Percentiles rank a stretch among this genome's conserved stretches.
Conservation (phyloP, 2,329 filamentous ascomycete species). For the Pseudogymnoascus destructans region DNA sequence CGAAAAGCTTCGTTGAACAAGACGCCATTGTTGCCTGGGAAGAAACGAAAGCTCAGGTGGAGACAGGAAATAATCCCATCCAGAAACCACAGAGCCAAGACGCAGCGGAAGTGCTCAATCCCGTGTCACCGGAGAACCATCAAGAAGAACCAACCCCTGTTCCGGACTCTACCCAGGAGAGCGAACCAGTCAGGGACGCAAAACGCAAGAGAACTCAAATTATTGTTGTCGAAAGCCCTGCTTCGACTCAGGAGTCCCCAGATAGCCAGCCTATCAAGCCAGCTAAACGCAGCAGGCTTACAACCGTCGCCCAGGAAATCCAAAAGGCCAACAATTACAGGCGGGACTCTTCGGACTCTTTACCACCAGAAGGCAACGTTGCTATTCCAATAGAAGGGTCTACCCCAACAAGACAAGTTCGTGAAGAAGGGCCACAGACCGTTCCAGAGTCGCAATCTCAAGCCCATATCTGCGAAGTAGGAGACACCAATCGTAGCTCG, state of each 20-base stretch:
- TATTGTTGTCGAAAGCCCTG: neutral
- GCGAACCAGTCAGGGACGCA: slow-evolving; percentile 14
- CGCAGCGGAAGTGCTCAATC: neutral
- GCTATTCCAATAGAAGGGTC: slow-evolving; percentile 12
- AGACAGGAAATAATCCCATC: neutral
- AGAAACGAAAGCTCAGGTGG: slow-evolving; percentile 8
- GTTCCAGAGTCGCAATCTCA: neutral
- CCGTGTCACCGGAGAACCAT: neutral
- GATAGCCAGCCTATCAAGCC: slow-evolving; percentile 11
- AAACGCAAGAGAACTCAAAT: slow-evolving; percentile 14
- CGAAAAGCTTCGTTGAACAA: slow-evolving; percentile 12
- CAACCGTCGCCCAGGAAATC: slow-evolving; percentile 9
- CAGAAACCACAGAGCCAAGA: neutral
- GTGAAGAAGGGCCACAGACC: neutral
- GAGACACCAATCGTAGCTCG: neutral
- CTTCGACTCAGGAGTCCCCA: neutral
- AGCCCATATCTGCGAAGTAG: neutral
- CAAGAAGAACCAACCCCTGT: neutral
- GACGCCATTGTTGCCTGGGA: slow-evolving; percentile 10
- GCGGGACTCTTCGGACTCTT: slow-evolving; percentile 21
- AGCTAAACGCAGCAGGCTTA: slow-evolving; percentile 10
- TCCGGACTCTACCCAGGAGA: slow-evolving; percentile 13
- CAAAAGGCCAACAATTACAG: slow-evolving; percentile 15
- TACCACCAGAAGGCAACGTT: slow-evolving; percentile 10
- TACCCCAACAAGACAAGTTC: slow-evolving; percentile 9